Evolutionary conservation across 2,329 filamentous ascomycete genomes (phyloP).

Genomic region (Alternaria brassicicola): DNA sequence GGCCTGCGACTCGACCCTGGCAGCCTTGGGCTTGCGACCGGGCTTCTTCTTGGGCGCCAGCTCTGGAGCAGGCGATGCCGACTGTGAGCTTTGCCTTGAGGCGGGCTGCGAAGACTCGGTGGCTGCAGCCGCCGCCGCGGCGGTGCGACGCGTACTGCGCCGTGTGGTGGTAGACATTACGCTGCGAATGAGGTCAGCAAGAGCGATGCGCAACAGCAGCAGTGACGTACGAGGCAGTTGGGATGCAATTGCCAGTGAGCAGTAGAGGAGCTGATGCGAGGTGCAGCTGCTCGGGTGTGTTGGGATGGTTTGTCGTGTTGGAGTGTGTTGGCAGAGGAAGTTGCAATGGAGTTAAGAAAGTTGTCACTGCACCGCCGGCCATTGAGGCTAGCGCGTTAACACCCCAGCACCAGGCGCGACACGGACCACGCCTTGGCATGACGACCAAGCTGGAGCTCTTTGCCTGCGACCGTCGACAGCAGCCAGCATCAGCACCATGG

Average conservation of each 20-base stretch:
- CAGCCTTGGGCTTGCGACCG: slow-evolving; percentile 18
- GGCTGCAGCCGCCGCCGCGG: slow-evolving; percentile 17
- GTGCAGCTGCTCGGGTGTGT: slow-evolving; percentile 8
- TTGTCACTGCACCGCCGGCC: slow-evolving; percentile 17
- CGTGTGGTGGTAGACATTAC: slow-evolving; percentile 23
- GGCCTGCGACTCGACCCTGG: slow-evolving; percentile 15
- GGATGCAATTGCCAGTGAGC: slow-evolving; percentile 5
- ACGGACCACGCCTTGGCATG: slow-evolving; percentile 27
- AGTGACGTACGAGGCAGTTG: slow-evolving; percentile 19
- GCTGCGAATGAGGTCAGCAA: slow-evolving; percentile 20
- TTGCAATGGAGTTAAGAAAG: slow-evolving; percentile 27
- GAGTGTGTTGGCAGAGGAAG: slow-evolving; percentile 13
- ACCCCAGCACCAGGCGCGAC: slow-evolving; percentile 17
- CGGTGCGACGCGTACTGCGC: slow-evolving; percentile 26
- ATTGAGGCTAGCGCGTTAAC: slow-evolving; percentile 14
- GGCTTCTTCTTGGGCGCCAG: slow-evolving; percentile 14
- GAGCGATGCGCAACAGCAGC: slow-evolving; percentile 16
- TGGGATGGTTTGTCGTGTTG: slow-evolving; percentile 1
- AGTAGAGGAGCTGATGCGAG: slow-evolving; percentile 4
- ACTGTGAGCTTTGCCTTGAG: slow-evolving; percentile 4
- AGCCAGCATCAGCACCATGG: slow-evolving; percentile 63
- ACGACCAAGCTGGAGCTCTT: slow-evolving; percentile 29
- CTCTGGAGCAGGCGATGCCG: slow-evolving; percentile 13
- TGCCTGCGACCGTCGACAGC: slow-evolving; percentile 17
- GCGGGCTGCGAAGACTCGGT: slow-evolving; percentile 16